Percentiles rank a stretch among this genome's conserved stretches.
Conservation (phyloP, 2,329 filamentous ascomycete species). For the Verticillium alfalfae region DNA sequence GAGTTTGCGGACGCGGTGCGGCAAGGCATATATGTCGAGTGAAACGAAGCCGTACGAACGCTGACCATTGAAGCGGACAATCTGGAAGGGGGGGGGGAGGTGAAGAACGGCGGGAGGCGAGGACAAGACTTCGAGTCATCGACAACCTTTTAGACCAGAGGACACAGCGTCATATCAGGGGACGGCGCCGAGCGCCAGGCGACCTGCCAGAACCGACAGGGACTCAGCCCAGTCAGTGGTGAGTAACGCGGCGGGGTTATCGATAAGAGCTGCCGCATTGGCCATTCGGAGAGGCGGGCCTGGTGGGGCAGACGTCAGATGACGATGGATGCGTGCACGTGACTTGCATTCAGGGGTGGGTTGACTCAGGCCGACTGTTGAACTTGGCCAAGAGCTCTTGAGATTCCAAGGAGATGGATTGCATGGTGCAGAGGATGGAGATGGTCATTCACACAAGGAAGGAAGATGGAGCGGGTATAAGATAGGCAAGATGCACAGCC, state of each 20-base stretch:
- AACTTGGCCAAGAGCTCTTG: no score
- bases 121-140: constrained; percentile 7
- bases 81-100: no score
- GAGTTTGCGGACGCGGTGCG: not conserved
- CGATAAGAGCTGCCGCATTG: constrained; percentile 14
- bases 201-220: not conserved
- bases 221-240: not conserved
- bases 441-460: no score
- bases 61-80: not conserved
- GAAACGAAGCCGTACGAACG: constrained; percentile 7
- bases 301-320: not conserved
- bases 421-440: no score
- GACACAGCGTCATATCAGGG: constrained; percentile 1
- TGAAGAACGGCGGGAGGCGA: no score
- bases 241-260: constrained; percentile 12
- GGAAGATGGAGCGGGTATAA: no score
- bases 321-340: not conserved
- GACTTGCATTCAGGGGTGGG: not conserved
- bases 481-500: no score
- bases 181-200: not conserved
- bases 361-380: not conserved
- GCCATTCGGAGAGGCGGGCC: constrained; percentile 1
- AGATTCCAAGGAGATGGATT: no score
- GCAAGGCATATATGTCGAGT: not conserved
- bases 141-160: constrained; percentile 2